phyloP scores from a whole-genome alignment of 371 early-diverging fungal species.

The Actinomortierella ambigua region DNA sequence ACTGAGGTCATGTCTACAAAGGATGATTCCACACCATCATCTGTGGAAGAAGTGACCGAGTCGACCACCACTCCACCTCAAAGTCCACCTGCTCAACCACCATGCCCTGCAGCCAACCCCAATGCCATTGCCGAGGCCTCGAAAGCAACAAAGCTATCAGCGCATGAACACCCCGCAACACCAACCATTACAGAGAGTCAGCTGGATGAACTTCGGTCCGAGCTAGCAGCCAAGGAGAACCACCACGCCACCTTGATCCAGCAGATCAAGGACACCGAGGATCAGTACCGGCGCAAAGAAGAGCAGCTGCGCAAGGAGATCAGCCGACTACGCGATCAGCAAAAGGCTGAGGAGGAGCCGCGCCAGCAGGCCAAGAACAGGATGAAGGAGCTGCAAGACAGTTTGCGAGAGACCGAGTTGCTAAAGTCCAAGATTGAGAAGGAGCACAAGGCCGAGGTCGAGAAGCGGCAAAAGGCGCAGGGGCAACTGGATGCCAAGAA shows the following conservation, averaged over 20 bases:
- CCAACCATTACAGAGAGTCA: slow-evolving; percentile 25
- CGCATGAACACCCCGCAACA: not conserved
- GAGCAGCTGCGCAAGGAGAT: slow-evolving; percentile 41
- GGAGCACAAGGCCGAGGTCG: slow-evolving; percentile 42
- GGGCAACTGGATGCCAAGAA: slow-evolving; percentile 29
- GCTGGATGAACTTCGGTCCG: slow-evolving; percentile 13
- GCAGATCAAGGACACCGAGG: slow-evolving; percentile 38
- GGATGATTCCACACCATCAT: too few relatives aligned
- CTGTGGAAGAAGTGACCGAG: too few relatives aligned
- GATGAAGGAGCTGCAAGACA: slow-evolving; percentile 53
- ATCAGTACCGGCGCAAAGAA: slow-evolving; percentile 45
- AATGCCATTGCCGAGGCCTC: too few relatives aligned
- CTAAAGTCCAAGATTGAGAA: slow-evolving; percentile 46
- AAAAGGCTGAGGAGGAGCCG: slow-evolving; percentile 46
- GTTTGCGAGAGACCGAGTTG: slow-evolving; percentile 30
- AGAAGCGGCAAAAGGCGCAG: slow-evolving; percentile 26
- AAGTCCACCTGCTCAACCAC: too few relatives aligned
- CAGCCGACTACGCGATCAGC: slow-evolving; percentile 39
- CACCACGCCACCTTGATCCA: slow-evolving; percentile 33
- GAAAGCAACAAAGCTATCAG: too few relatives aligned
- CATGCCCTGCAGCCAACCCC: too few relatives aligned
- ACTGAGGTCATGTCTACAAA: slow-evolving; percentile 3
- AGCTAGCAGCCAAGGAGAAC: slow-evolving; percentile 42
- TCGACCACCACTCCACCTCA: too few relatives aligned
- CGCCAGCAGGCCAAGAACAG: slow-evolving; percentile 49